These are phyloP conservation scores for Coffea canephora DNA, from an alignment of 257 asterid genomes.

Conservation along the genomic window DNA sequence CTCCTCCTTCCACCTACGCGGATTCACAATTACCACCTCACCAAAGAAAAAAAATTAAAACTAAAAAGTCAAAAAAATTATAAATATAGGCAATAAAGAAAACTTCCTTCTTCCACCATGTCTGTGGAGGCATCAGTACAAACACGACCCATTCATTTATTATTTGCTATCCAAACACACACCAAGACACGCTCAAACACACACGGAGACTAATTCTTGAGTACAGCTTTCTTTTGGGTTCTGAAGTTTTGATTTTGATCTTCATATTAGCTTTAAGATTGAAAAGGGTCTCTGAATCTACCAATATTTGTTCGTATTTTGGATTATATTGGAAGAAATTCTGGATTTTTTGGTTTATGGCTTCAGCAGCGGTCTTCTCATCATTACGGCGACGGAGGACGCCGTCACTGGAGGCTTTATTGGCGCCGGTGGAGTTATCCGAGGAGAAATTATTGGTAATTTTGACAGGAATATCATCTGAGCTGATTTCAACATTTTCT, in stretches of 20 bases:
- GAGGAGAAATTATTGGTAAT: conserved; percentile 52
- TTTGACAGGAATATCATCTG: conserved; percentile 46
- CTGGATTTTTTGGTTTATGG: conserved; percentile 45
- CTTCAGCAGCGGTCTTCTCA: conserved; percentile 80
- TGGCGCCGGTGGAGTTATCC: conserved; percentile 76
- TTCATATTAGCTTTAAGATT: neutral
- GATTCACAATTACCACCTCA: conserved; percentile 31
- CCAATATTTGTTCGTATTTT: neutral
- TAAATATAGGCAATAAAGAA: neutral
- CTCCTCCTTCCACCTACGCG: conserved; percentile 44
- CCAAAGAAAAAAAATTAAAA: neutral
- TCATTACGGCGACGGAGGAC: conserved; percentile 84
- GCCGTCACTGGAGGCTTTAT: conserved; percentile 76
- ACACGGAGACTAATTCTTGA: neutral
- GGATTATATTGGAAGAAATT: neutral
- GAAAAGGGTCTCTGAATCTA: conserved; percentile 29
- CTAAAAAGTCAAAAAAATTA: neutral
- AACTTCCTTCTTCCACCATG: neutral
- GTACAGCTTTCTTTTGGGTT: neutral
- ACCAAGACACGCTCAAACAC: neutral
- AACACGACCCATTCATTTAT: neutral
- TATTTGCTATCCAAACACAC: neutral
- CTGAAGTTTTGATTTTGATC: neutral
- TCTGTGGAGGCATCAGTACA: neutral
- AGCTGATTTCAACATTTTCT: conserved; percentile 49